Evolutionary conservation across 257 asterid species (phyloP).

Genomic region (Solanum paucissectum): DNA sequence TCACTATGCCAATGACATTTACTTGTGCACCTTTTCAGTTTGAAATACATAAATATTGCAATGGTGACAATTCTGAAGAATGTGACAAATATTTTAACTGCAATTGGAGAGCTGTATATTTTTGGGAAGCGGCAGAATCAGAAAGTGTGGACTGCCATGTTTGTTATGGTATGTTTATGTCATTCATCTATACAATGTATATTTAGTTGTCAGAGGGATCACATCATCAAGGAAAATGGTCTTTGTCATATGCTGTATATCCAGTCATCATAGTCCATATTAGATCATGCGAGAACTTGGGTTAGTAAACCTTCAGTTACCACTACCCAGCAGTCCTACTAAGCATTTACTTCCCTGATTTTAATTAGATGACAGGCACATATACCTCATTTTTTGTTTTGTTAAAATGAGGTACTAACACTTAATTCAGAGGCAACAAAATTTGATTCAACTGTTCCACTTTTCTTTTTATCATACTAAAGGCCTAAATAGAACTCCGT

Average conservation of each 20-base stretch:
- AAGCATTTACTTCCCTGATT: neutral
- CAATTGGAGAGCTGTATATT: slow-evolving; percentile 33
- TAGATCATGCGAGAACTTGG: neutral
- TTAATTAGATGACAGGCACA: neutral
- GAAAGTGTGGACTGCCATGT: slow-evolving; percentile 48
- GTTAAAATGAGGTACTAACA: neutral
- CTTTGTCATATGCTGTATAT: neutral
- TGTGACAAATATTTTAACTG: slow-evolving; percentile 42
- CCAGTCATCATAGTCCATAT: neutral
- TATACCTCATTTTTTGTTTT: neutral
- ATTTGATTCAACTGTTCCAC: neutral
- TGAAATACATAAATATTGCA: slow-evolving; percentile 43
- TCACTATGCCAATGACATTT: slow-evolving; percentile 4
- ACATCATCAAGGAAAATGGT: neutral
- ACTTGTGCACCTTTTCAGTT: slow-evolving; percentile 27
- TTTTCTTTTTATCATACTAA: neutral
- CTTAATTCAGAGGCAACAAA: neutral
- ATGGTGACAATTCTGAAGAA: slow-evolving; percentile 55
- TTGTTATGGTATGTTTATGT: slow-evolving; percentile 29
- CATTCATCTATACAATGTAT: neutral
- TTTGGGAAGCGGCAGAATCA: slow-evolving; percentile 41
- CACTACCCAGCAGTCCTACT: neutral
- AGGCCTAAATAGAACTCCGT: neutral
- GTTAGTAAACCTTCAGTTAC: neutral
- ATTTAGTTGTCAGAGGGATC: neutral